Conservation (phyloP, 2,329 filamentous ascomycete species). For the Xylaria sp. region DNA sequence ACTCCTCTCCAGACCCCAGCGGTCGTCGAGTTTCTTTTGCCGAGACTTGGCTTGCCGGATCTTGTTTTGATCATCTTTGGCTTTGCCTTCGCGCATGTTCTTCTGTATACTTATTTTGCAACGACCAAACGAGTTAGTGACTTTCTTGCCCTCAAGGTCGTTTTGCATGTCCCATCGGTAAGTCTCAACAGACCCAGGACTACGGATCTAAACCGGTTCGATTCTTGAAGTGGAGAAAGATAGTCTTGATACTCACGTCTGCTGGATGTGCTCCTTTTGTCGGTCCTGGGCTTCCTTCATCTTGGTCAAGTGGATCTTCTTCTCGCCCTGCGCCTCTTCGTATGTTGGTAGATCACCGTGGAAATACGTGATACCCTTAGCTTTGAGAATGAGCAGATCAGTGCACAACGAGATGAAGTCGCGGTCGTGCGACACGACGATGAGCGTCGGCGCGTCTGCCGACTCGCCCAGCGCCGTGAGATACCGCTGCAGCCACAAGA, state of each 20-base stretch:
- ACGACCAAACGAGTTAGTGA: conserved; percentile 6
- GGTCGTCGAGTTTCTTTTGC: conserved; percentile 85
- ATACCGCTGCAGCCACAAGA: conserved; percentile 85
- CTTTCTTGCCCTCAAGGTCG: not conserved
- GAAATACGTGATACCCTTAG: conserved; percentile 78
- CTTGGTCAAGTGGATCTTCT: conserved; percentile 73
- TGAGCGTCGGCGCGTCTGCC: conserved; percentile 70
- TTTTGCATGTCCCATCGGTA: not conserved
- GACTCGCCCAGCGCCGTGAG: conserved; percentile 67
- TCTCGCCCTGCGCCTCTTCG: conserved; percentile 74
- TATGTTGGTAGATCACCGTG: conserved; percentile 79
- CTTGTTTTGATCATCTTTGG: conserved; percentile 85
- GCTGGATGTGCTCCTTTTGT: conserved; percentile 83
- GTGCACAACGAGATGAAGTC: conserved; percentile 82
- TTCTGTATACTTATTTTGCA: conserved; percentile 64
- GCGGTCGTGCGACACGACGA: conserved; percentile 86
- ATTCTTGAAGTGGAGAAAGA: not conserved
- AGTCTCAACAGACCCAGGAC: not conserved
- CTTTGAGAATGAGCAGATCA: conserved; percentile 79
- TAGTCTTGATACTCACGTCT: conserved; percentile 56
- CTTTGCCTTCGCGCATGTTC: conserved; percentile 79
- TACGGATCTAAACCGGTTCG: not conserved
- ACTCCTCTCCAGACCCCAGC: conserved; percentile 80
- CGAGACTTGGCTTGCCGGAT: conserved; percentile 85
- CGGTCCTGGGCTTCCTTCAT: conserved; percentile 87